Base-by-base conservation (phyloP, 768 basidiomycete species). In the Pulveroboletus ravenelii region DNA sequence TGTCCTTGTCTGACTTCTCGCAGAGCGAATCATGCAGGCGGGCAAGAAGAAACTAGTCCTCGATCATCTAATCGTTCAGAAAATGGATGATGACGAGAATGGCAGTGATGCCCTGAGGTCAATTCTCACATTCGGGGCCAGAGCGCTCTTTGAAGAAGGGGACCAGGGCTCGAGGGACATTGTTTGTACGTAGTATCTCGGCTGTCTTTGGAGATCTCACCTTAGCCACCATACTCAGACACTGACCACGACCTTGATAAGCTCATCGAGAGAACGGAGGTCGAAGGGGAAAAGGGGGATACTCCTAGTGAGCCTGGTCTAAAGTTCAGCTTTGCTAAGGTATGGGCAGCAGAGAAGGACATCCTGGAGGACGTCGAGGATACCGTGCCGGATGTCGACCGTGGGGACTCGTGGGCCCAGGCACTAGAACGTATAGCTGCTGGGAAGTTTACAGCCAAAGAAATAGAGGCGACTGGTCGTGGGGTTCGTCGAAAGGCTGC, bases 1-100 rank as follows among this genome's bases (percentile, higher is more conserved):
- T 23, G 13, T 15, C 17, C 18, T 13, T 18, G 18, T 46, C 53
- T 51, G 51, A 61, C 35, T 15, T 56, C n/a, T 38, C 36, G 17
- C 59, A 95, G 93, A 96, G 62, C 87, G 86, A 40, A 97, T 96
- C 59, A 78, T 95, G 69, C 85, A 92, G 69, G 80, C 84, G 23
- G 92, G 90, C n/a, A 95, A 95, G 74, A 92, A 90, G 75, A 97
- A 97, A 67, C 78, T 97, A 27, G 86, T 92, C 13, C 74, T 97
- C 9, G 93, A 97, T 59, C 94, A 97, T 70, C 74, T 97, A 14
- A 94, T 97, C 56, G 94, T 97, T 18, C 89, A 96, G 69, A 92
- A 91, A 65, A 93, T 95, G 87, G 90, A 93, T 55, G 87, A 91
- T 48, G 80, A 79, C 42, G 89, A 88, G 40, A 83, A 82, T 32